Base-by-base conservation (phyloP, 2,329 filamentous ascomycete genomes). In the Venturia carpophila region DNA sequence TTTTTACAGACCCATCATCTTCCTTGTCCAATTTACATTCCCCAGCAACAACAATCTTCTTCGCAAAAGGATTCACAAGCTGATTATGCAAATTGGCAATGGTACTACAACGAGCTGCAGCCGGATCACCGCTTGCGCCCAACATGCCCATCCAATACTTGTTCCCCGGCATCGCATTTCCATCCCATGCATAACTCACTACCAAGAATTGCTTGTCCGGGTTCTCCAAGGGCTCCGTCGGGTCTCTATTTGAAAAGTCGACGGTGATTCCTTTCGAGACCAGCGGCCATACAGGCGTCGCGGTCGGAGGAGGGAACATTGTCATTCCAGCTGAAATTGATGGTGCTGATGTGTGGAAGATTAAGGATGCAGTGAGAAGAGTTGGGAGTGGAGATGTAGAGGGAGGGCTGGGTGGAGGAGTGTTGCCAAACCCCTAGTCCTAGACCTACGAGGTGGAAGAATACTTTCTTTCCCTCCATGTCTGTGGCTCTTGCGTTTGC, bases 141-240 rank as follows among this genome's bases (percentile, higher is more conserved):
- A 75, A 62, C 37, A 66, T 67, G 0, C 72, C 71, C 10, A 65
- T 43, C 71, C 73, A 75, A 60, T 73, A 75, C 65, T 75, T 72
- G 56, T 75, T 74, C 2, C 73, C 72, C 1, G 72, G 72, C 60
- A 73, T 73, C 3, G 72, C 67, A 63, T 74, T 74, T 1, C 71
- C 72, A 66, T 75, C 73, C 72, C 73, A 75, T 1, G 73, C 73
- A 67, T 73, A 74, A 52, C 69, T 73, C 60, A 74, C 49, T 27
- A 75, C 70, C 19, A 74, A 68, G 27, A 74, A 67, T 19, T 56
- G 21, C 52, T 63, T 47, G 10, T 37, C 45, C 10, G 21, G 24
- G 10, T 34, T 52, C 17, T 70, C 67, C 37, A 74, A 64, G 47
- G 72, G 71, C 58, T 67, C 70, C 9, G 72, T 71, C 6, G 73